Base-by-base conservation (phyloP, 805 yeast species). In the Ogataea paraovalis region DNA sequence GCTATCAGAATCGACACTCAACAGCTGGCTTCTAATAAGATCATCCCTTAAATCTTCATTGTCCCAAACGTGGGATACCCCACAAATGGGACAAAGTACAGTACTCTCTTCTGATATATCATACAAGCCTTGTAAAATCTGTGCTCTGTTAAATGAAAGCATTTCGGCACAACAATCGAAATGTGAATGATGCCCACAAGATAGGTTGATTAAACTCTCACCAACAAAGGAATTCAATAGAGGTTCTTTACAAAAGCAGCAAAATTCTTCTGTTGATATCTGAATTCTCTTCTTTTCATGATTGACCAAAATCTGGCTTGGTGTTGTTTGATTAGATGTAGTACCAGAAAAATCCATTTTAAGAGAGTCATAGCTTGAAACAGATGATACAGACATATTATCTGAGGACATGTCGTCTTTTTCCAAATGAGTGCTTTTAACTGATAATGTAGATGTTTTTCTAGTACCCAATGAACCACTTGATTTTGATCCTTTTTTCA, bases 191-290 rank as follows among this genome's bases (percentile, higher is more conserved):
- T 76, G 80, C 6, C 67, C 61, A 57, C 80, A 75, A 1, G 67
- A 52, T 39, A 76, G 50, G 30, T 69, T 72, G 3, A 77, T 47
- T 0, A 71, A 51, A 30, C 64, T 68, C 59, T 78, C 82, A 12
- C 76, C 78, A 8, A 58, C 55, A 33, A 76, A 65, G 13, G 66
- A 61, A 40, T 62, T 63, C 2, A 65, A 59, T 34, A 77, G 55
- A 3, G 68, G 61, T 48, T 76, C 80, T 13, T 67, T 66, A 56
- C 82, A 78, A 36, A 75, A 64, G 13, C 71, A 66, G 53, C 82
- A 77, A 27, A 37, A 50, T 25, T 51, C 55, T 25, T 47, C 46
- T 16, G 44, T 13, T 6, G 50, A 27, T 13, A 55, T 47, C 33
- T 48, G 50, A 32, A 38, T 41, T 21, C 49, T 39, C 25, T 46